phyloP scores from a whole-genome alignment of 1,139 yeast genomes.

The Hyphopichia buzzinii region DNA sequence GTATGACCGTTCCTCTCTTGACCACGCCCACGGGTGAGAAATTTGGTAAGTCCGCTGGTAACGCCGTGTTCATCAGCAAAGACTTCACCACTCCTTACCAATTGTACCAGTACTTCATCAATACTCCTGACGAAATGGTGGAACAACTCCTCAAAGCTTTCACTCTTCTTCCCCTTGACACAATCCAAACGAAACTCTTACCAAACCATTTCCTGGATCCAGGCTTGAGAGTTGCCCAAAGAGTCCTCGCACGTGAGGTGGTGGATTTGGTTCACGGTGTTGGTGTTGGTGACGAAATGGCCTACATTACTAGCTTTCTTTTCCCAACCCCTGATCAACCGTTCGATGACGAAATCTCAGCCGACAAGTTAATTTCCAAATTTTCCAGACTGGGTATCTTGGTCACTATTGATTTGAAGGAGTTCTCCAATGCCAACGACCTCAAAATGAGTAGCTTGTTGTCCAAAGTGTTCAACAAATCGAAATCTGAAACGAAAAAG shows the following conservation, averaged over 20 bases:
- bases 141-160: slow-evolving; percentile 67
- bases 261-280: slow-evolving; percentile 85
- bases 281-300: slow-evolving; percentile 68
- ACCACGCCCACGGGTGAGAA: slow-evolving; percentile 91
- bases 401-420: slow-evolving; percentile 30
- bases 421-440: slow-evolving; percentile 34
- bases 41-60: slow-evolving; percentile 96
- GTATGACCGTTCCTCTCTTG: slow-evolving; percentile 85
- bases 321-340: slow-evolving; percentile 61
- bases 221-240: slow-evolving; percentile 68
- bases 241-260: slow-evolving; percentile 75
- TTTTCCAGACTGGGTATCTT: slow-evolving; percentile 65
- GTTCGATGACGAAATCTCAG: slow-evolving; percentile 44
- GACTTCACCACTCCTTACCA: slow-evolving; percentile 75
- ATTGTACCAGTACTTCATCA: slow-evolving; percentile 81
- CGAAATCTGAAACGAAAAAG: slow-evolving; percentile 56
- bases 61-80: slow-evolving; percentile 85
- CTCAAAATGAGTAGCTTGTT: slow-evolving; percentile 41
- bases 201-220: slow-evolving; percentile 56
- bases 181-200: slow-evolving; percentile 53
- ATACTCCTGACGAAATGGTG: slow-evolving; percentile 77
- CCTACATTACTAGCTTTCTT: slow-evolving; percentile 59
- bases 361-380: slow-evolving; percentile 54
- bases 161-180: slow-evolving; percentile 67
- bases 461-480: slow-evolving; percentile 36